These are phyloP conservation scores for Phylloporus rhodoxanthus DNA, from an alignment of 768 basidiomycete species.

Conservation along the genomic window DNA sequence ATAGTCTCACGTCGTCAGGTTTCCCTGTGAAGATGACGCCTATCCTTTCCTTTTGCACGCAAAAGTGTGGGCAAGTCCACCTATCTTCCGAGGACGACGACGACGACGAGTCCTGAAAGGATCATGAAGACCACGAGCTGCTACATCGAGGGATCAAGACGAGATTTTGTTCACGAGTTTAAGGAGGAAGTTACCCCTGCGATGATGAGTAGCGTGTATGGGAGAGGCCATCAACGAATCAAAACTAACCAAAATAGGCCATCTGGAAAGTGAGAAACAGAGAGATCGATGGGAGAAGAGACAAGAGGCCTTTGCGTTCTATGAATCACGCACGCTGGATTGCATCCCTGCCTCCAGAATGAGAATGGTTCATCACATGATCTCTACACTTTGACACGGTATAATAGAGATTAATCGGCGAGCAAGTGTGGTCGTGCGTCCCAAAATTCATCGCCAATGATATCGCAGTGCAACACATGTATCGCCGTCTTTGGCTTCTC, in stretches of 20 bases:
- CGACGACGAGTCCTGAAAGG: too few species aligned
- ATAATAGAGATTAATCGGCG: constrained; percentile 25
- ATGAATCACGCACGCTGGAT: not conserved
- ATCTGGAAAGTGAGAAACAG: not conserved
- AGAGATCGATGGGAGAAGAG: not conserved
- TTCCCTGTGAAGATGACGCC: too few species aligned
- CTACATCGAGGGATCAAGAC: too few species aligned
- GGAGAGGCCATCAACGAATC: too few species aligned
- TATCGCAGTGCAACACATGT: constrained; percentile 70
- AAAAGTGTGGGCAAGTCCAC: too few species aligned
- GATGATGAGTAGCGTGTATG: too few species aligned
- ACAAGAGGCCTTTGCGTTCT: not conserved
- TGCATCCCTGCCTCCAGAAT: not conserved
- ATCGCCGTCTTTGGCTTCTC: constrained; percentile 40
- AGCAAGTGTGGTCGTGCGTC: constrained; percentile 50
- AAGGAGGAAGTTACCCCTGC: too few species aligned
- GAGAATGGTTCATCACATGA: not conserved
- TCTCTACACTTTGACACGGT: not conserved
- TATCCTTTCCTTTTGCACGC: too few species aligned
- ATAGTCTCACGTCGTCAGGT: too few species aligned
- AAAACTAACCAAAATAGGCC: not conserved
- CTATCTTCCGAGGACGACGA: too few species aligned
- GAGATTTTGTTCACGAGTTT: too few species aligned
- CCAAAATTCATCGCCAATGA: constrained; percentile 84
- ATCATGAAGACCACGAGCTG: too few species aligned